Percentiles rank a stretch among this genome's conserved stretches.
phyloP scores from a whole-genome alignment of 805 yeast genomes.

The Candida dajiaensis region DNA sequence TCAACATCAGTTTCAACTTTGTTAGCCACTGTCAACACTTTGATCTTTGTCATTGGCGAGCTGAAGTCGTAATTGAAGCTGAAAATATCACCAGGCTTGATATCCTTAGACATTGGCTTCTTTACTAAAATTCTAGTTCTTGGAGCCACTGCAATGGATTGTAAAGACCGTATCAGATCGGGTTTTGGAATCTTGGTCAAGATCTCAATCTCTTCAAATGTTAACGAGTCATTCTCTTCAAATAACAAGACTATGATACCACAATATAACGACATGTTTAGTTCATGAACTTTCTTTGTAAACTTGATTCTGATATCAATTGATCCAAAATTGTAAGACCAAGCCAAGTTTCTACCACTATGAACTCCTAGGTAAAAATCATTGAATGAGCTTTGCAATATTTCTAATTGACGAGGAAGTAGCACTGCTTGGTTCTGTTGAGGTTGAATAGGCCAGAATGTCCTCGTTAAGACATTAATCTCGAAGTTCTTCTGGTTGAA shows the following conservation, averaged over 20 bases:
- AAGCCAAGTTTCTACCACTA: conserved; percentile 53
- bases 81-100: conserved; percentile 58
- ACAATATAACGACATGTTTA: conserved; percentile 75
- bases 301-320: conserved; percentile 72
- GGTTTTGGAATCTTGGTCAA: conserved; percentile 65
- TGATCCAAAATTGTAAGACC: conserved; percentile 84
- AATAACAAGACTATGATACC: conserved; percentile 76
- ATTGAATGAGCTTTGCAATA: conserved; percentile 41
- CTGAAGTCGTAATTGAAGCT: conserved; percentile 62
- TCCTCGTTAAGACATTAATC: conserved; percentile 51
- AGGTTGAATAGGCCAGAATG: conserved; percentile 61
- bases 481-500: conserved; percentile 38
- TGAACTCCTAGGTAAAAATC: conserved; percentile 44
- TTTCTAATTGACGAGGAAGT: conserved; percentile 39
- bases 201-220: conserved; percentile 55
- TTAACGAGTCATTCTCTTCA: conserved; percentile 46
- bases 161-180: conserved; percentile 73
- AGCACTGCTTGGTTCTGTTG: conserved; percentile 25
- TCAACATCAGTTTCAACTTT: conserved; percentile 42
- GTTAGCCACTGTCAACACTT: conserved; percentile 56
- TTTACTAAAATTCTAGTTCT: conserved; percentile 70
- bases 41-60: conserved; percentile 62
- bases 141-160: conserved; percentile 81
- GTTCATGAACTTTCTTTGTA: conserved; percentile 64
- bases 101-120: conserved; percentile 67